phyloP scores from a whole-genome alignment of 345 rosid genomes.

The Crucihimalaya himalaica region DNA sequence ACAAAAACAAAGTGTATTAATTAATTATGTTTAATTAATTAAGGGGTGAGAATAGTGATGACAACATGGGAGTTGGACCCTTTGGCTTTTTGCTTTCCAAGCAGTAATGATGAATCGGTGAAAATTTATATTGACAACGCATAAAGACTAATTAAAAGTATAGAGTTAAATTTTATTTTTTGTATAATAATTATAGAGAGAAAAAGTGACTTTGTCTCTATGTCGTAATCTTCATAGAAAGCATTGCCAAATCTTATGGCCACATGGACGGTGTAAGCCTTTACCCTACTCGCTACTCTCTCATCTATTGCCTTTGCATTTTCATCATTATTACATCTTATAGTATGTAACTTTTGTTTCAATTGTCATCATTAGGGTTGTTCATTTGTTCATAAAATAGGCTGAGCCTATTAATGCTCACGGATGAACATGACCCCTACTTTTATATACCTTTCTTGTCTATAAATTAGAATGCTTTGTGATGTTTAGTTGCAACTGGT shows the following conservation, averaged over 20 bases:
- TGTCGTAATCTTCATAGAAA: constrained; percentile 45
- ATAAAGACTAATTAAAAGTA: constrained; percentile 35
- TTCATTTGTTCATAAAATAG: constrained; percentile 29
- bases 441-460: constrained; percentile 15
- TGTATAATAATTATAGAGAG: constrained; percentile 25
- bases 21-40: constrained; percentile 33
- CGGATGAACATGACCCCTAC: constrained; percentile 41
- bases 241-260: constrained; percentile 43
- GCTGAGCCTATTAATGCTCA: constrained; percentile 43
- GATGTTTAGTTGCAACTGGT: constrained; percentile 38
- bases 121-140: constrained; percentile 40
- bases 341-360: constrained; percentile 24
- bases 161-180: not conserved
- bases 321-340: constrained; percentile 41
- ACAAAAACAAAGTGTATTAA: constrained; percentile 1
- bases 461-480: constrained; percentile 15
- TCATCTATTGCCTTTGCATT: constrained; percentile 34
- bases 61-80: constrained; percentile 44
- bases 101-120: constrained; percentile 41
- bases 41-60: constrained; percentile 31
- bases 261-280: constrained; percentile 47
- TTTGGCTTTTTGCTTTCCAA: constrained; percentile 39
- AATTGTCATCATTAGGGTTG: constrained; percentile 35
- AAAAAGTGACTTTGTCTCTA: constrained; percentile 46
- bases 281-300: constrained; percentile 39